Base-by-base conservation (phyloP, 2,329 filamentous ascomycete species). In the Neurospora crassa region DNA sequence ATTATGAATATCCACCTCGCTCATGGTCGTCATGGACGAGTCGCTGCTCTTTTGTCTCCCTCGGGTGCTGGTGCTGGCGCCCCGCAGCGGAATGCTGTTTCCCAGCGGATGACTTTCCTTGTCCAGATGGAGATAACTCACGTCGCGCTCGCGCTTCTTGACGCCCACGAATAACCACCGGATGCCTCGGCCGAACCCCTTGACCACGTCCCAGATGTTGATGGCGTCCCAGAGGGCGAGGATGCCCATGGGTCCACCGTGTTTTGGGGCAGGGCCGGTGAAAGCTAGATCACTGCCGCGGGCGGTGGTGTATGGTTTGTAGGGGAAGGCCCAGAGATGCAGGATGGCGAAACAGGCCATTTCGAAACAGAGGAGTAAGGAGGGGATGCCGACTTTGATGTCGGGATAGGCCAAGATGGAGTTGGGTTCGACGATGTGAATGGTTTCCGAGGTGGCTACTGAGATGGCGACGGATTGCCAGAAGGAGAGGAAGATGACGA, bases 401-500 rank as follows among this genome's bases (percentile, higher is more conserved):
- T 97, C 93, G 0, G 90, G 90, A 59, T 90, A 90, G 41, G 88
- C 88, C 14, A 97, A 80, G 42, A 86, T 85, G 1, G 84, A 79
- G 63, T 85, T 90, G 0, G 91, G 79, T 73, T 89, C 81, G 42
- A 87, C 87, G 68, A 96, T 83, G 18, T 90, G 85, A 5, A 91
- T 85, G 5, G 86, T 85, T 63, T 63, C 53, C 0, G 88, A 88
- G 0, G 84, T 86, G 73, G 81, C 84, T 43, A 87, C 75, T 5
- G 84, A 85, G 73, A 87, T 85, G 74, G 83, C 80, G 5, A 83
- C 82, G 2, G 79, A 85, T 81, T 97, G 93, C 93, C 93, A 97
- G 80, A 96, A 96, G 43, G 91, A 94, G 75, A 97, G 86, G 84
- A 97, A 97, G 77, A 97, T 93, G 78, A 96, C 93, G 40, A 96